Evolutionary conservation across 306 rosid genomes (phyloP).

Genomic region (Albizia julibrissin): DNA sequence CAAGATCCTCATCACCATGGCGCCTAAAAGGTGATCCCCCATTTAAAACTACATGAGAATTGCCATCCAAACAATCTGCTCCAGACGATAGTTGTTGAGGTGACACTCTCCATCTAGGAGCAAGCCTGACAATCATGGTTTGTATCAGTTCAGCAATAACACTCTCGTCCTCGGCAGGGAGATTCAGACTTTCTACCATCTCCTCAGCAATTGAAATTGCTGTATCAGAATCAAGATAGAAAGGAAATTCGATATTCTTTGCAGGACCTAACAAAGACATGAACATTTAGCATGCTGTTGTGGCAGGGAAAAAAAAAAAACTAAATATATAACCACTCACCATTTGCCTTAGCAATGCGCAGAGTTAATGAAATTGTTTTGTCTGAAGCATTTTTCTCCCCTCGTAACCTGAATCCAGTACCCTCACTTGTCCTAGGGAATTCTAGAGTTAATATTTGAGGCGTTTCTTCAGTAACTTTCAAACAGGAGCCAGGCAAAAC

Average conservation of each 20-base stretch:
- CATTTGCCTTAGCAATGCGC: constrained; percentile 60
- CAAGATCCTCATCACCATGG: constrained; percentile 31
- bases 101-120: constrained; percentile 60
- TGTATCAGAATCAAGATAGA: constrained; percentile 74
- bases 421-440: constrained; percentile 44
- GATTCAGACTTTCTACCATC: constrained; percentile 88
- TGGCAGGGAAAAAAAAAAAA: not conserved
- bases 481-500: constrained; percentile 43
- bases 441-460: constrained; percentile 47
- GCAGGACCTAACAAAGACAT: constrained; percentile 56
- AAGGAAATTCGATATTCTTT: constrained; percentile 79
- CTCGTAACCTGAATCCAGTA: constrained; percentile 65
- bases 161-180: constrained; percentile 54
- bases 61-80: constrained; percentile 29
- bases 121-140: constrained; percentile 55
- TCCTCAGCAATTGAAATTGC: constrained; percentile 77
- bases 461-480: constrained; percentile 35
- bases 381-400: constrained; percentile 50
- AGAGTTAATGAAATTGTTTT: constrained; percentile 52
- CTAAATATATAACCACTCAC: constrained; percentile 51
- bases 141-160: constrained; percentile 71
- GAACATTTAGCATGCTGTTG: constrained; percentile 26
- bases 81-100: constrained; percentile 39
- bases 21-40: constrained; percentile 31
- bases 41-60: constrained; percentile 31